Conservation (phyloP, 305 asterid genomes). For the Solanum chacoense region DNA sequence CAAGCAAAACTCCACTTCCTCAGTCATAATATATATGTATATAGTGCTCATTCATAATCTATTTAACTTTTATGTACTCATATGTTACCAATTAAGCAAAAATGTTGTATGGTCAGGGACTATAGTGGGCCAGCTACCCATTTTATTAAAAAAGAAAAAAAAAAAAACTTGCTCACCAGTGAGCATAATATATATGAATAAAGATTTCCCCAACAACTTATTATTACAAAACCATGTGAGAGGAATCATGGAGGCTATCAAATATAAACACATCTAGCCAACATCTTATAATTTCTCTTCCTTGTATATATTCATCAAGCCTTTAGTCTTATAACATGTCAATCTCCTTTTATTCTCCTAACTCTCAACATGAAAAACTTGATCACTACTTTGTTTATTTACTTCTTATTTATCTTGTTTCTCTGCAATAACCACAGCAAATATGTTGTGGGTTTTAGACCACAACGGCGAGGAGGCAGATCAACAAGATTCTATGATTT, state of each 20-base stretch:
- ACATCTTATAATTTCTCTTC: slow-evolving; percentile 1
- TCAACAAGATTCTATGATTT: slow-evolving; percentile 47
- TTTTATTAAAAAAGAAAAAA: not conserved
- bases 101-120: not conserved
- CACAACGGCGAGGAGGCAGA: slow-evolving; percentile 36
- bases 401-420: slow-evolving; percentile 20
- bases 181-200: not conserved
- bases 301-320: slow-evolving; percentile 5
- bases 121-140: not conserved
- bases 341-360: not conserved
- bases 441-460: slow-evolving; percentile 2
- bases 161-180: not conserved
- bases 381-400: slow-evolving; percentile 3
- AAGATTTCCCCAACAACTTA: slow-evolving; percentile 29
- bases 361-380: slow-evolving; percentile 20
- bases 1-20: not conserved
- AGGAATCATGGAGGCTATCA: slow-evolving; percentile 28
- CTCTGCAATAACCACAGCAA: slow-evolving; percentile 9
- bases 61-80: not conserved
- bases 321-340: slow-evolving; percentile 13
- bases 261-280: slow-evolving; percentile 2
- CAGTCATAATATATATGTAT: not conserved
- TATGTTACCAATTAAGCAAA: not conserved
- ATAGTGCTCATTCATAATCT: not conserved
- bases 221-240: slow-evolving; percentile 24